Evolutionary conservation across 2,329 filamentous ascomycete species (phyloP).

Genomic region (Pezicula radicicola): DNA sequence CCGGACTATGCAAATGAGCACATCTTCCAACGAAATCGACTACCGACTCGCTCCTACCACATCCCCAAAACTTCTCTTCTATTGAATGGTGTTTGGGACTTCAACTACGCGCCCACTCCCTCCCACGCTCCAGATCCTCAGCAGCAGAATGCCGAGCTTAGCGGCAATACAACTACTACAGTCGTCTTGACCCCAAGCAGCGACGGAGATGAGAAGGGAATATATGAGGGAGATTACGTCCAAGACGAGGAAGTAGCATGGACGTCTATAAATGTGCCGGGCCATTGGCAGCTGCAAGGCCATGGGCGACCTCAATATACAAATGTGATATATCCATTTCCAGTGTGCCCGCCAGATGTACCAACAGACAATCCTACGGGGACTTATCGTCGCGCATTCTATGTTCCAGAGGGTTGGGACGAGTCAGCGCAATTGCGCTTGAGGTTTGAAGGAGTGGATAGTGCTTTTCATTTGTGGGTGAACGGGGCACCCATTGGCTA

Average conservation of each 20-base stretch:
- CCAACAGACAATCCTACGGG: constrained; percentile 52
- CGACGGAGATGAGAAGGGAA: neutral
- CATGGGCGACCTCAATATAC: constrained; percentile 66
- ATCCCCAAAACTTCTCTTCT: constrained; percentile 46
- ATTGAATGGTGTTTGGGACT: constrained; percentile 57
- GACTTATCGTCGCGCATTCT: constrained; percentile 47
- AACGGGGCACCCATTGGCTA: constrained; percentile 65
- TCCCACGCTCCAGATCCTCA: constrained; percentile 41
- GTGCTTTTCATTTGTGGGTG: constrained; percentile 67
- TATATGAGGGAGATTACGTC: neutral
- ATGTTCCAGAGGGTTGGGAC: constrained; percentile 38
- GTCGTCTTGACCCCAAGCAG: neutral
- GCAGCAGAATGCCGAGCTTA: constrained; percentile 19
- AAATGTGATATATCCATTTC: constrained; percentile 64
- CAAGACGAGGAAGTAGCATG: neutral
- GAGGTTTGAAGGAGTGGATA: constrained; percentile 70
- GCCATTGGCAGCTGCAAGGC: constrained; percentile 69
- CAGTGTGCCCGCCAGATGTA: constrained; percentile 59
- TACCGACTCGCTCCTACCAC: constrained; percentile 49
- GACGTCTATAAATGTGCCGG: constrained; percentile 55
- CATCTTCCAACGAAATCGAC: constrained; percentile 50
- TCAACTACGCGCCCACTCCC: constrained; percentile 46
- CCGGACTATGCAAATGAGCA: constrained; percentile 49
- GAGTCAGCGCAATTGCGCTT: constrained; percentile 52
- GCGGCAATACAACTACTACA: constrained; percentile 6